Conservation (phyloP, 129 eudicot genomes). For the Saussurea involucrata region DNA sequence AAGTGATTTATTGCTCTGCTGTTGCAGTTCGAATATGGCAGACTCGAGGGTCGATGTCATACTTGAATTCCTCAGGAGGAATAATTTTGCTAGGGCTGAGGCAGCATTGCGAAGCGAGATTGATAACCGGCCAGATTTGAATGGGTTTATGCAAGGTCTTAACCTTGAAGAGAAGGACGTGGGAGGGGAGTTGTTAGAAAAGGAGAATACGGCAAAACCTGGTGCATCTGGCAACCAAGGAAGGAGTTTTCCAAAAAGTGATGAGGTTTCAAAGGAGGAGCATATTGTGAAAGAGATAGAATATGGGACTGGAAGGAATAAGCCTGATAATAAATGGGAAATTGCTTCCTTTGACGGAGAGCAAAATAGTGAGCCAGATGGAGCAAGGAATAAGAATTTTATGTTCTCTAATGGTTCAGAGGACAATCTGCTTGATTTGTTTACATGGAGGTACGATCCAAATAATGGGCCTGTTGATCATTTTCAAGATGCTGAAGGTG, state of each 20-base stretch:
- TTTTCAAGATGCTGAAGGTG: constrained; percentile 27
- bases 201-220: constrained; percentile 28
- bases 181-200: constrained; percentile 30
- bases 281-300: constrained; percentile 84
- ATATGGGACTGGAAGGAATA: constrained; percentile 47
- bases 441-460: constrained; percentile 53
- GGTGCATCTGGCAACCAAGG: constrained; percentile 20
- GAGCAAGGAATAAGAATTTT: constrained; percentile 42
- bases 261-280: constrained; percentile 47
- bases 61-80: constrained; percentile 62
- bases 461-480: constrained; percentile 43
- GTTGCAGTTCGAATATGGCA: constrained; percentile 51
- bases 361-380: constrained; percentile 38
- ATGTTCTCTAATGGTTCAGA: constrained; percentile 50
- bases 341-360: constrained; percentile 31
- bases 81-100: constrained; percentile 86
- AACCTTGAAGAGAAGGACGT: constrained; percentile 45
- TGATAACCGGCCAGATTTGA: constrained; percentile 57
- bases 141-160: constrained; percentile 50
- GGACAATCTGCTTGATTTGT: constrained; percentile 65
- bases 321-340: constrained; percentile 44
- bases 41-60: constrained; percentile 73
- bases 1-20: constrained; percentile 4
- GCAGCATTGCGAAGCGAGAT: constrained; percentile 81
- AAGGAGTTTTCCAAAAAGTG: constrained; percentile 25